Percentiles rank a stretch among this genome's conserved stretches.
Conservation (phyloP, 331 rosid genomes). For the Arachis monticola region DNA sequence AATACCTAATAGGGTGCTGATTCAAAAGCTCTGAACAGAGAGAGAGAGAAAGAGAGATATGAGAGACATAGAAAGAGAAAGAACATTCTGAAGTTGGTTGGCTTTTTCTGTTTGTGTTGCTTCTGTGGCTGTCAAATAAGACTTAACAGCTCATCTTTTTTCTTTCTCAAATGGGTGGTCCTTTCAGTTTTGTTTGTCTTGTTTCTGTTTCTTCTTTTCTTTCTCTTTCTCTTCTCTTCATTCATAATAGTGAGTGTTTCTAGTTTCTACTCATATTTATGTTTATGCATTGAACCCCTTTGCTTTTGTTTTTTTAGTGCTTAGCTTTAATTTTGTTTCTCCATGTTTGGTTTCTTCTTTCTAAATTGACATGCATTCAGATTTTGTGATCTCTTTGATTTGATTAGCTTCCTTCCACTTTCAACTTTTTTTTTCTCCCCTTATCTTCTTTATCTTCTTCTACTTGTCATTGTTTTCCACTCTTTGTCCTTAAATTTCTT, state of each 20-base stretch:
- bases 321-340: background rate
- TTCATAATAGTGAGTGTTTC: too few relatives aligned
- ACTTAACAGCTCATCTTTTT: constrained; percentile 66
- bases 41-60: constrained; percentile 38
- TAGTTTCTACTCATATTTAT: background rate
- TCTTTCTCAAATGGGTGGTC: constrained; percentile 32
- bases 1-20: constrained; percentile 46
- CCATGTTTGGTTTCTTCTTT: constrained; percentile 45
- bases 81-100: constrained; percentile 66
- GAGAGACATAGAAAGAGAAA: constrained; percentile 17
- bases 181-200: constrained; percentile 47
- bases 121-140: constrained; percentile 68
- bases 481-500: constrained; percentile 1
- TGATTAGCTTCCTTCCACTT: background rate
- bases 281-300: constrained; percentile 50
- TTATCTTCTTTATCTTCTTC: constrained; percentile 32
- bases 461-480: constrained; percentile 27
- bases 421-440: background rate
- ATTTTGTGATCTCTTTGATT: constrained; percentile 42
- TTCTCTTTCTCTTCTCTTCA: too few relatives aligned
- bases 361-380: constrained; percentile 41
- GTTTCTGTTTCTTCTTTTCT: constrained; percentile 28
- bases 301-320: constrained; percentile 54
- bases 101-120: constrained; percentile 68
- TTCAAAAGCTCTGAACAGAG: constrained; percentile 54